Evolutionary conservation across 2,329 filamentous ascomycete species (phyloP).

Genomic region (Colletotrichum lentis): DNA sequence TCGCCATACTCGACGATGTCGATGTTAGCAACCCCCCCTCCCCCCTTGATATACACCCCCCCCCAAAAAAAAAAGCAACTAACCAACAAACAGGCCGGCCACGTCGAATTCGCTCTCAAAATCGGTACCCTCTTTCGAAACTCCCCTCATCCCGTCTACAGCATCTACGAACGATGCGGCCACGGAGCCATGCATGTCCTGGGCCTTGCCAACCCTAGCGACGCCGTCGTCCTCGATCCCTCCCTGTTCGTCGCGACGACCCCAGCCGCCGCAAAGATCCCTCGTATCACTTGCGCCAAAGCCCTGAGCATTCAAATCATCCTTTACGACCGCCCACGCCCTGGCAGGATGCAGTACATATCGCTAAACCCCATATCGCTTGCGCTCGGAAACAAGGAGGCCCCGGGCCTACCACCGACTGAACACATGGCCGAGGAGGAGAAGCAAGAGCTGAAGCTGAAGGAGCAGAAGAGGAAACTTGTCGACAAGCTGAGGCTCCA

Average conservation of each 20-base stretch:
- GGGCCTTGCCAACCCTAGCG: constrained; percentile 76
- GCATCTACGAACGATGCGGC: constrained; percentile 86
- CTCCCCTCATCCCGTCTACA: constrained; percentile 78
- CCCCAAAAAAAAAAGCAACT: constrained; percentile 25
- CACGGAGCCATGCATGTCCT: constrained; percentile 84
- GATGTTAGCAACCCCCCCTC: constrained; percentile 66
- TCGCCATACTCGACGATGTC: constrained; percentile 88
- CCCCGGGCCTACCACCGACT: constrained; percentile 44
- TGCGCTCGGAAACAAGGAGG: constrained; percentile 77
- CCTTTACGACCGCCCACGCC: constrained; percentile 85
- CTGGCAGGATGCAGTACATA: constrained; percentile 93
- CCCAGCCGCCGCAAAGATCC: constrained; percentile 62
- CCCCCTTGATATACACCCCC: not conserved
- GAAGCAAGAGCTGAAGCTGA: constrained; percentile 64
- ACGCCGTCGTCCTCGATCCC: constrained; percentile 66
- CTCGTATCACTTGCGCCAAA: constrained; percentile 76
- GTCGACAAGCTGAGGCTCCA: constrained; percentile 90
- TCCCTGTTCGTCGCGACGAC: constrained; percentile 73
- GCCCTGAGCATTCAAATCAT: constrained; percentile 84
- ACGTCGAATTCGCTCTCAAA: constrained; percentile 87
- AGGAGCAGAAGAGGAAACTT: constrained; percentile 70
- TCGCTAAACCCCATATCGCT: constrained; percentile 89
- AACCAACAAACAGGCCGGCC: constrained; percentile 65
- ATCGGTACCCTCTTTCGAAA: constrained; percentile 84
- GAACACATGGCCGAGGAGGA: constrained; percentile 76